Conservation (phyloP, 257 asterid genomes). For the Fraxinus pennsylvanica region DNA sequence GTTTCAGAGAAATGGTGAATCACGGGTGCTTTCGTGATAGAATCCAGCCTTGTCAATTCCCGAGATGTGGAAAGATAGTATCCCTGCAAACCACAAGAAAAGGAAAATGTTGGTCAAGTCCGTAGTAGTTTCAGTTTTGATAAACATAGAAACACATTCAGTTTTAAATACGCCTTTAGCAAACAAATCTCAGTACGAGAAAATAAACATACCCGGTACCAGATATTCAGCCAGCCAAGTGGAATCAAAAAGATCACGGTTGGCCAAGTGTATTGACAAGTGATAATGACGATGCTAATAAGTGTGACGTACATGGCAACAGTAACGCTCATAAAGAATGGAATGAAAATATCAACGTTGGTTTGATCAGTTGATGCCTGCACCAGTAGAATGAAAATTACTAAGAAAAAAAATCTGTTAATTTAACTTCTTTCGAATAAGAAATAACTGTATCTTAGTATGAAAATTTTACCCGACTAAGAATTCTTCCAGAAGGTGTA, state of each 20-base stretch:
- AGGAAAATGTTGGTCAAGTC: not conserved
- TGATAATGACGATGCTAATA: constrained; percentile 69
- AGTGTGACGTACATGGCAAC: constrained; percentile 57
- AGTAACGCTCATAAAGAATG: constrained; percentile 59
- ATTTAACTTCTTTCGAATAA: not conserved
- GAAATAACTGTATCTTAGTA: not conserved
- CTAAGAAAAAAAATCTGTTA: not conserved
- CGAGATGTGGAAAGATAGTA: constrained; percentile 88
- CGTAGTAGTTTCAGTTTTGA: not conserved
- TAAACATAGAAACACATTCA: not conserved
- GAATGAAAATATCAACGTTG: constrained; percentile 75
- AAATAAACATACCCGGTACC: constrained; percentile 73
- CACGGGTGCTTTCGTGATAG: constrained; percentile 94
- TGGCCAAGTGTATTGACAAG: constrained; percentile 97
- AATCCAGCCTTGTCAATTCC: constrained; percentile 87
- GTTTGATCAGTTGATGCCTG: constrained; percentile 96
- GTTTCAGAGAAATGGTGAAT: constrained; percentile 97
- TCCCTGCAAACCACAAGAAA: constrained; percentile 52
- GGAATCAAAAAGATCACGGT: constrained; percentile 74
- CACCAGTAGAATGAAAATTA: constrained; percentile 21
- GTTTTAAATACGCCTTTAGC: not conserved
- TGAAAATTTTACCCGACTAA: constrained; percentile 70
- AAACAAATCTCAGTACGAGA: not conserved
- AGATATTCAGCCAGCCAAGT: constrained; percentile 82
- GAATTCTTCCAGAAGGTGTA: constrained; percentile 95